Evolutionary conservation across 2,329 filamentous ascomycete genomes (phyloP).

Genomic region (Cladosporium sp.): DNA sequence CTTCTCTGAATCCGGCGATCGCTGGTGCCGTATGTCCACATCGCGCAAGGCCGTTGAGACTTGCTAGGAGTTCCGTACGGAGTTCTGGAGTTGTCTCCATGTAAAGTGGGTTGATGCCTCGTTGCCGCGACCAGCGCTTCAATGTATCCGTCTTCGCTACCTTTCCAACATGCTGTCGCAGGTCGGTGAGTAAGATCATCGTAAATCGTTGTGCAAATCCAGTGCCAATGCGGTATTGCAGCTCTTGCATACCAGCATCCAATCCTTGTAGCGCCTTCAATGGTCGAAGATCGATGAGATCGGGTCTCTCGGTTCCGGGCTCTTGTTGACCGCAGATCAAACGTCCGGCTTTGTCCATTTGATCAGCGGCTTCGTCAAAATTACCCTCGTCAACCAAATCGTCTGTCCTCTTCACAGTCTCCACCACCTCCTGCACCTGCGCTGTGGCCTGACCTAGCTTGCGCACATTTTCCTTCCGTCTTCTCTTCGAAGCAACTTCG

Average conservation of each 20-base stretch:
- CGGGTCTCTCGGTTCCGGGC: slow-evolving; percentile 31
- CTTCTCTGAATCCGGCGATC: slow-evolving; percentile 79
- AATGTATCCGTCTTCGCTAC: slow-evolving; percentile 73
- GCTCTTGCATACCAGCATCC: slow-evolving; percentile 69
- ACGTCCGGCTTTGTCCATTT: slow-evolving; percentile 74
- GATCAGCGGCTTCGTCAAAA: slow-evolving; percentile 74
- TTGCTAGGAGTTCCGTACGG: slow-evolving; percentile 67
- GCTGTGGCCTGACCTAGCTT: slow-evolving; percentile 79
- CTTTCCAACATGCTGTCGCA: slow-evolving; percentile 75
- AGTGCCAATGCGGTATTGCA: slow-evolving; percentile 80
- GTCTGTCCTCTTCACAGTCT: slow-evolving; percentile 74
- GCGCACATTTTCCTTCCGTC: slow-evolving; percentile 78
- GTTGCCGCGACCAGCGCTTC: slow-evolving; percentile 69
- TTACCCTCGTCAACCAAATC: slow-evolving; percentile 79
- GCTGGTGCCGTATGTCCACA: slow-evolving; percentile 78
- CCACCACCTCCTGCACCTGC: slow-evolving; percentile 77
- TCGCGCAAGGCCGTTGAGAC: slow-evolving; percentile 75
- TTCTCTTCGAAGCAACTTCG: slow-evolving; percentile 79
- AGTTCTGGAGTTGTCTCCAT: slow-evolving; percentile 70
- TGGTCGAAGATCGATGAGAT: slow-evolving; percentile 68
- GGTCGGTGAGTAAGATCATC: slow-evolving; percentile 72
- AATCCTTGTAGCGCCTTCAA: slow-evolving; percentile 80
- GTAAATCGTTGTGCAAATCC: slow-evolving; percentile 82
- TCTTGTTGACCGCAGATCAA: slow-evolving; percentile 73
- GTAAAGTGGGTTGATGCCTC: slow-evolving; percentile 68